Evolutionary conservation across 352 stramenopile species (phyloP), one percentile per base, ranked within the genome.

Genomic region (Phytophthora tubulina): DNA sequence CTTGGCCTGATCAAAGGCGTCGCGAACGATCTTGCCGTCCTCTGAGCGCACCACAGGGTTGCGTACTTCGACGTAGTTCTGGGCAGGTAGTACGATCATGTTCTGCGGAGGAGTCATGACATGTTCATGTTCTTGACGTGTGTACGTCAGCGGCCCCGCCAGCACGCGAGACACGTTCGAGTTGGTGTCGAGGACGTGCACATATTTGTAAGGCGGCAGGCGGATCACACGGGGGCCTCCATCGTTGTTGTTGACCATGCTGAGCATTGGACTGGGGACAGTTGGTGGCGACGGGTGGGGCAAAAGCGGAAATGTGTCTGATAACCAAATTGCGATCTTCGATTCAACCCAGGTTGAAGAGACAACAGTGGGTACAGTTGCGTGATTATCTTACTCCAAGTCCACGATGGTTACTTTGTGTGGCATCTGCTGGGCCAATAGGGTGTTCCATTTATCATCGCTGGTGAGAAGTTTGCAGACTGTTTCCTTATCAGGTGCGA

Each of bases 111-210:
- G 73, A 39, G 81, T 87, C 35, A 93, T 74, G 44, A 95, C 78
- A 49, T 91, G 79, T 56, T 95, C 88, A 57, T 95, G 88, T 58
- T 95, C 88, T 63, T 93, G 84, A 2, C 88, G 82, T 39, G 88
- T 95, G 76, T 93, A 95, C 45, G 86, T 95, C 31, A 92, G 75
- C 51, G 88, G 88, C 0, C 88, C 88, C 0, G 80, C 86, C 61
- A 95, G 80, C 72, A 95, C 88, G 59, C 88, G 85, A 35, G 88
- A 89, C 14, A 95, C 86, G 51, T 95, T 95, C 49, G 84, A 91
- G 81, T 95, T 95, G 63, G 88, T 95, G 76, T 95, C 88, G 6
- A 93, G 88, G 66, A 95, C 81, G 63, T 95, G 83, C 2, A 95
- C 81, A 55, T 93, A 95, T 69, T 95, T 92, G 83, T 95, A 93